phyloP scores from a whole-genome alignment of 228 moss, liverwort and hornwort species.

The Sphagnum fallax region DNA sequence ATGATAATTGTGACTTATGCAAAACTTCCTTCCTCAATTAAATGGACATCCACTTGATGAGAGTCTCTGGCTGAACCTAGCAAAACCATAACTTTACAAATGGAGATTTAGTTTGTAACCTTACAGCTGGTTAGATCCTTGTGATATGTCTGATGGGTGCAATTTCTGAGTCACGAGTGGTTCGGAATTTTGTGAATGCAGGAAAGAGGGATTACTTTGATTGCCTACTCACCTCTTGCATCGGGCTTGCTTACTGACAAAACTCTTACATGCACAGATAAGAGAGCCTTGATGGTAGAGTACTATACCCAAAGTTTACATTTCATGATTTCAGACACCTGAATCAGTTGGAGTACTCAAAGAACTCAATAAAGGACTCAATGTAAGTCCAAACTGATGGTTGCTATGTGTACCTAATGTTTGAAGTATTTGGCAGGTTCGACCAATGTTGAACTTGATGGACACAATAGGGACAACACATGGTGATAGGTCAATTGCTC shows the following conservation, averaged over 20 bases:
- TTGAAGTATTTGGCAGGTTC: conserved; percentile 24
- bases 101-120: no score
- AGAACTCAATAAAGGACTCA: no score
- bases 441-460: conserved; percentile 62
- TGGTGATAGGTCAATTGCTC: conserved; percentile 74
- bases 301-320: background rate
- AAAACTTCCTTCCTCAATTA: no score
- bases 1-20: no score
- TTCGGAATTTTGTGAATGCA: conserved; percentile 6
- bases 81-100: no score
- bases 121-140: no score
- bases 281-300: conserved; percentile 51
- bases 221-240: conserved; percentile 90
- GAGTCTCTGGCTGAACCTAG: no score
- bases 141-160: no score
- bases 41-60: no score
- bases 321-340: background rate
- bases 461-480: conserved; percentile 55
- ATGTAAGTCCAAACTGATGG: background rate
- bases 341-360: no score
- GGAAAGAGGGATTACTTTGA: conserved; percentile 80
- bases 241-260: conserved; percentile 74
- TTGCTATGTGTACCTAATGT: background rate
- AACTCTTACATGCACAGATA: conserved; percentile 49
- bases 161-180: no score